Conservation (phyloP, 805 yeast genomes). For the Ogataea zsoltii region DNA sequence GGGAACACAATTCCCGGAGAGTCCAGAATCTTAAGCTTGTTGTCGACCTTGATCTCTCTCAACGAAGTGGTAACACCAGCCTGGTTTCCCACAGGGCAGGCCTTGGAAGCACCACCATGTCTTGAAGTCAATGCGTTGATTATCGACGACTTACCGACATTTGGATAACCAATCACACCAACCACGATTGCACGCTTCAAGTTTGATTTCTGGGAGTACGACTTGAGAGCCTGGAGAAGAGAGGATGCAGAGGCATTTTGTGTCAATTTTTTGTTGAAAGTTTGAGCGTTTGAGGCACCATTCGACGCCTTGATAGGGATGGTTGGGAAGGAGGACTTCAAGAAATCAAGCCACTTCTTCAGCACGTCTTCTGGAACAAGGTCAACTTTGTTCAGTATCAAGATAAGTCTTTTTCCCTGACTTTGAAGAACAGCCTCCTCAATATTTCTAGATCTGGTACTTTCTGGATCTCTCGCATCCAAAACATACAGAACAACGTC, state of each 20-base stretch:
- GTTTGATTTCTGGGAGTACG: conserved; percentile 80
- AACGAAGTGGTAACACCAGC: conserved; percentile 95
- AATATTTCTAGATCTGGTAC: conserved; percentile 87
- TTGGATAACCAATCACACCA: conserved; percentile 97
- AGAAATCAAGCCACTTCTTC: conserved; percentile 78
- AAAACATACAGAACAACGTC: conserved; percentile 92
- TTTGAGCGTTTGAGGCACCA: conserved; percentile 65
- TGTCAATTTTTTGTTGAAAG: conserved; percentile 74
- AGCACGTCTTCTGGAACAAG: conserved; percentile 83
- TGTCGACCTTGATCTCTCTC: conserved; percentile 90
- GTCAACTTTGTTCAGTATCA: conserved; percentile 89
- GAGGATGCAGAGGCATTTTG: conserved; percentile 70
- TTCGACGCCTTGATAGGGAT: conserved; percentile 83
- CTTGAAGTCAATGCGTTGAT: conserved; percentile 85
- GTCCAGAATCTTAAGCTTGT: conserved; percentile 83
- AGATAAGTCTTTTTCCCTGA: conserved; percentile 80
- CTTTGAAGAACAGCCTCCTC: conserved; percentile 85
- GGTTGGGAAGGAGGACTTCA: conserved; percentile 85
- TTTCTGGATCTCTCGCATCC: conserved; percentile 97
- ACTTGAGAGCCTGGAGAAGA: conserved; percentile 76
- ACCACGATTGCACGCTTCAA: conserved; percentile 87
- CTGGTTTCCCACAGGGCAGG: conserved; percentile 96
- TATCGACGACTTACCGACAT: conserved; percentile 94
- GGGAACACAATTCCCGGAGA: conserved; percentile 99
- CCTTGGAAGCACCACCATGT: conserved; percentile 68